These are phyloP conservation scores for Whalleya microplaca DNA, from an alignment of 2,329 filamentous ascomycete genomes.

Conservation along the genomic window DNA sequence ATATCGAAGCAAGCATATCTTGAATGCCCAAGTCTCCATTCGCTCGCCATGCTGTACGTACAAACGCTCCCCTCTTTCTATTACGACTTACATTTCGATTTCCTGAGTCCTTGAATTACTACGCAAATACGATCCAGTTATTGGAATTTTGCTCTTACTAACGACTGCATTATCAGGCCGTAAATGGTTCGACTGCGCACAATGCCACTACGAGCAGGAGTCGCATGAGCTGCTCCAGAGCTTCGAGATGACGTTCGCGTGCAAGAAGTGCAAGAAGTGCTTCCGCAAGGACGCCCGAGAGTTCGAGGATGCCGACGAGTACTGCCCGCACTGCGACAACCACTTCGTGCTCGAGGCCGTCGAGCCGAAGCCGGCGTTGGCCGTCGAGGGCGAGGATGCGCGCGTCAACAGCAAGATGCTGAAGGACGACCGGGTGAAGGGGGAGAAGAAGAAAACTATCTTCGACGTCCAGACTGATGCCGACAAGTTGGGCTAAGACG, in stretches of 20 bases:
- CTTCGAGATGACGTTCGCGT: conserved; percentile 91
- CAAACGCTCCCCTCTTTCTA: too few species aligned
- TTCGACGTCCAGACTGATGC: conserved; percentile 78
- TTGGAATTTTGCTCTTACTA: not conserved
- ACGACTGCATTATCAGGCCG: conserved; percentile 57
- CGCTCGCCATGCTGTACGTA: conserved; percentile 89
- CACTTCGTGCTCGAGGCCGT: conserved; percentile 93
- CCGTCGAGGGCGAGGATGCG: conserved; percentile 90
- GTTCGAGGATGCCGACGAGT: conserved; percentile 97
- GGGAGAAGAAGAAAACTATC: conserved; percentile 62
- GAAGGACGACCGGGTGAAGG: conserved; percentile 80
- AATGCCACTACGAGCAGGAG: conserved; percentile 87
- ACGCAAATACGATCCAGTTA: not conserved
- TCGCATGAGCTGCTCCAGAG: conserved; percentile 75
- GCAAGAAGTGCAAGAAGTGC: conserved; percentile 98
- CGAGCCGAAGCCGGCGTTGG: conserved; percentile 79
- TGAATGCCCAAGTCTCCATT: conserved; percentile 97
- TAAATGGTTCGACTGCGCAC: conserved; percentile 98
- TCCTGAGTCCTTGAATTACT: not conserved
- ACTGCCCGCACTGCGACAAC: conserved; percentile 98
- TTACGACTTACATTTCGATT: not conserved
- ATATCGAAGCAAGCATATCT: conserved; percentile 77
- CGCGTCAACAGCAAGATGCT: conserved; percentile 88
- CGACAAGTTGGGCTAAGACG: conserved; percentile 70
- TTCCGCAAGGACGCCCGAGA: conserved; percentile 93